phyloP scores from a whole-genome alignment of 108 stramenopile species.

The Cyclotella distinguenda region DNA sequence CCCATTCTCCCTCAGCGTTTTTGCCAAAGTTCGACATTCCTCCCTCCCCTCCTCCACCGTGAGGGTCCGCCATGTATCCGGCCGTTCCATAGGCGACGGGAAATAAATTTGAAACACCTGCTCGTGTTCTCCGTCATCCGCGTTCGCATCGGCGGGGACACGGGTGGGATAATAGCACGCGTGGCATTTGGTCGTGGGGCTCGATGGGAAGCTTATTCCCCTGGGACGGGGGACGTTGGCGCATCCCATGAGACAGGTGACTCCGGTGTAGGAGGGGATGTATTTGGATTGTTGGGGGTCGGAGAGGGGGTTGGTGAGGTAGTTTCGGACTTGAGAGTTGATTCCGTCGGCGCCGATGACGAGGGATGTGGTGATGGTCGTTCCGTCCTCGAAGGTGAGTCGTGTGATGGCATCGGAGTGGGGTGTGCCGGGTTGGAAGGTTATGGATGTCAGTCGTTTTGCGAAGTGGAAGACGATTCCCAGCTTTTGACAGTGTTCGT shows the following conservation, averaged over 20 bases:
- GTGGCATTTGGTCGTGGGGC: constrained; percentile 62
- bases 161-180: constrained; percentile 61
- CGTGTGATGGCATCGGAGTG: background rate
- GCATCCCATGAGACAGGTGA: constrained; percentile 65
- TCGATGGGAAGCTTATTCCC: constrained; percentile 58
- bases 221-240: constrained; percentile 38
- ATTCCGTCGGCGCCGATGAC: constrained; percentile 64
- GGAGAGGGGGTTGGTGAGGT: constrained; percentile 47
- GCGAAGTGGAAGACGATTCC: constrained; percentile 58
- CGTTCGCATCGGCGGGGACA: constrained; percentile 14
- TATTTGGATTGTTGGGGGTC: constrained; percentile 6
- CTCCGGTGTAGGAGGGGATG: constrained; percentile 16
- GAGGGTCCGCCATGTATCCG: constrained; percentile 58
- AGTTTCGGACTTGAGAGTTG: constrained; percentile 59
- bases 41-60: constrained; percentile 41
- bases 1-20: constrained; percentile 50
- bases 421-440: background rate
- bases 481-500: constrained; percentile 34
- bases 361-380: constrained; percentile 31
- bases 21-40: constrained; percentile 54
- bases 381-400: constrained; percentile 53
- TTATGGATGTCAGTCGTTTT: constrained; percentile 27
- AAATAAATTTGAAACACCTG: constrained; percentile 71
- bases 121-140: constrained; percentile 35
- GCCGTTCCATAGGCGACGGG: constrained; percentile 43